Base-by-base conservation (phyloP, 2,329 filamentous ascomycete genomes). In the Leptodontidium sp. region DNA sequence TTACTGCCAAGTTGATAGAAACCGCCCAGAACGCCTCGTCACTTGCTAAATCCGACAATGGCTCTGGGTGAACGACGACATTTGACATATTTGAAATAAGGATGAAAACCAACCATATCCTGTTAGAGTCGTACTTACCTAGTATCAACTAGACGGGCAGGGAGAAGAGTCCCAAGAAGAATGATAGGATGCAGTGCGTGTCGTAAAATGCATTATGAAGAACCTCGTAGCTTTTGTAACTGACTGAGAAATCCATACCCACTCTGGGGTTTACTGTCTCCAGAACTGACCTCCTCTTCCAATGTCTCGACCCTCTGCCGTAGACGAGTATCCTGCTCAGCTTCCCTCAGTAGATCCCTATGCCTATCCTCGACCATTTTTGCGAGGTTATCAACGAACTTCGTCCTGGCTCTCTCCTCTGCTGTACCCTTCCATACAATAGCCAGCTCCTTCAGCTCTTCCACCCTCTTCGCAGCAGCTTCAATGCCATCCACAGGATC, bases 381-480 rank as follows among this genome's bases (percentile, higher is more conserved):
- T 43, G 90, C 89, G 75, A 99, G 79, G 63, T 87, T 86, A 72
- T 98, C 95, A 21, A 99, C 90, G 78, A 98, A 94, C 76, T 88
- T 92, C 11, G 82, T 82, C 64, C 96, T 85, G 6, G 93, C 93
- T 81, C 93, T 97, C 79, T 98, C 96, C 81, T 99, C 96, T 0
- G 93, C 91, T 2, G 96, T 98, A n/a, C 94, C 94, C 78, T 92
- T 95, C 94, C 96, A 99, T 26, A 99, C 90, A n/a, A 82, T 82
- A 4, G 89, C 88, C 71, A 98, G 81, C 71, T 90, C 87, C 76
- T 93, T 90, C 66, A 98, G 84, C 77, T 92, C 89, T 76, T 93
- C 90, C 15, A 98, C 90, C 55, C 93, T 85, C 66, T 86, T 85
- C 14, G 87, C 87, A 0, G 96, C 96, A 67, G 90, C 89, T 72